These are phyloP conservation scores for Bocquillonia castaneifolia DNA, from an alignment of 441 rosid species.

Conservation along the genomic window DNA sequence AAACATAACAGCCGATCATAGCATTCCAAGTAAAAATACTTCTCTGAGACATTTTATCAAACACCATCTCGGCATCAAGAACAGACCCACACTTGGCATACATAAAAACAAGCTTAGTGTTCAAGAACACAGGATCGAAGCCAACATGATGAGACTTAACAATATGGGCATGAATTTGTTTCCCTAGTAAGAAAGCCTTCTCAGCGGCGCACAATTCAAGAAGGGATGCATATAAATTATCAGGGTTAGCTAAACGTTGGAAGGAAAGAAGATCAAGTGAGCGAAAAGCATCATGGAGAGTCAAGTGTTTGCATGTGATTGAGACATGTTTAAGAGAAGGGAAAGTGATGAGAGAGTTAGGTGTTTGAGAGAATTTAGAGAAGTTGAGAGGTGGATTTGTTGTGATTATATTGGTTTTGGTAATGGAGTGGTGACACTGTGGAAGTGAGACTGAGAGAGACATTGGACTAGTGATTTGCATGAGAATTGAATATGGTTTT, in stretches of 20 bases:
- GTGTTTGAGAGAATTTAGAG: slow-evolving; percentile 12
- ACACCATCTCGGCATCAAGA: slow-evolving; percentile 52
- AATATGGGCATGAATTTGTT: slow-evolving; percentile 58
- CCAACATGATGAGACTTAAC: slow-evolving; percentile 33
- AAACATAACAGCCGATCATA: slow-evolving; percentile 57
- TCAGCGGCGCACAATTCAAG: slow-evolving; percentile 53
- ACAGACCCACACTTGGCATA: slow-evolving; percentile 59
- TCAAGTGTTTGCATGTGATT: slow-evolving; percentile 29
- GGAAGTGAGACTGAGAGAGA: slow-evolving; percentile 19
- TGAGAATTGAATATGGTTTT: slow-evolving; percentile 17
- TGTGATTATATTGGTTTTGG: slow-evolving; percentile 17
- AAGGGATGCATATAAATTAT: slow-evolving; percentile 43
- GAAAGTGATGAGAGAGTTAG: slow-evolving; percentile 2
- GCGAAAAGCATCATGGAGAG: slow-evolving; percentile 41
- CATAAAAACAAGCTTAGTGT: slow-evolving; percentile 65
- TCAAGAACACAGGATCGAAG: slow-evolving; percentile 32
- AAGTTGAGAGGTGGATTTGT: slow-evolving; percentile 25
- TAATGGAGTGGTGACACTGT: neutral
- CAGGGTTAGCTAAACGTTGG: slow-evolving; percentile 16
- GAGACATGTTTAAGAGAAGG: slow-evolving; percentile 27
- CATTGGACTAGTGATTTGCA: slow-evolving; percentile 23
- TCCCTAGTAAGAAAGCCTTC: slow-evolving; percentile 46
- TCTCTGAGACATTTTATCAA: slow-evolving; percentile 57
- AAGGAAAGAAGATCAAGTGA: slow-evolving; percentile 25
- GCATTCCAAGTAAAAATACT: slow-evolving; percentile 73